These are phyloP conservation scores for Raddia guianensis DNA, from an alignment of 176 grass and related monocot genomes.

Conservation along the genomic window DNA sequence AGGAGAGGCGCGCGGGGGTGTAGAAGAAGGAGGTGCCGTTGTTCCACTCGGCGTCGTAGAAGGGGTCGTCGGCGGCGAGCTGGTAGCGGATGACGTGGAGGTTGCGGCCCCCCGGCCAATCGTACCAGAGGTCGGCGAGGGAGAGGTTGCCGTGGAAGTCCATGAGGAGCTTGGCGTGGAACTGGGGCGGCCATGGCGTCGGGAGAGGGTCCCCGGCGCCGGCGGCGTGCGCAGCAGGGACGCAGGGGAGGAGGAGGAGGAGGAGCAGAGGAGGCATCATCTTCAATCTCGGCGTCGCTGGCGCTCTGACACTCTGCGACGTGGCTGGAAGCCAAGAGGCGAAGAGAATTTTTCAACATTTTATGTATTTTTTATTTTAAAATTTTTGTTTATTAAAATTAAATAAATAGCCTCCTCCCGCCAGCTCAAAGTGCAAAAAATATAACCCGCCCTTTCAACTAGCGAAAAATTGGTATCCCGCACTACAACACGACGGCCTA, in stretches of 20 bases:
- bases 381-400: too few relatives aligned
- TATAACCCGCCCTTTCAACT: too few relatives aligned
- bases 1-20: conserved; percentile 37
- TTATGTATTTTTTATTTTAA: too few relatives aligned
- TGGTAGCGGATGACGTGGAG: conserved; percentile 64
- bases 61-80: conserved; percentile 52
- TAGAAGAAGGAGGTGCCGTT: conserved; percentile 82
- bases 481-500: too few relatives aligned
- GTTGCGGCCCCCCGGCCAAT: conserved; percentile 77
- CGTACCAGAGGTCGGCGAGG: conserved; percentile 69
- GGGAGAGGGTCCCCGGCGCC: background rate
- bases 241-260: background rate
- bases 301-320: background rate
- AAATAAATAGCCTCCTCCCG: too few relatives aligned
- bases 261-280: background rate
- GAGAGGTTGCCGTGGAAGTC: conserved; percentile 60
- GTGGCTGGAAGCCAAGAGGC: too few relatives aligned
- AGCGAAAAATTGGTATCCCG: too few relatives aligned
- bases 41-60: conserved; percentile 72
- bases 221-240: background rate
- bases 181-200: conserved; percentile 60
- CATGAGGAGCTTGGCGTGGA: conserved; percentile 63
- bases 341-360: too few relatives aligned
- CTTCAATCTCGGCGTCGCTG: background rate
- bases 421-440: too few relatives aligned